Percentiles rank a stretch among this genome's conserved stretches.
These are phyloP conservation scores for Mimosa pudica DNA, from an alignment of 306 rosid species.

Conservation along the genomic window DNA sequence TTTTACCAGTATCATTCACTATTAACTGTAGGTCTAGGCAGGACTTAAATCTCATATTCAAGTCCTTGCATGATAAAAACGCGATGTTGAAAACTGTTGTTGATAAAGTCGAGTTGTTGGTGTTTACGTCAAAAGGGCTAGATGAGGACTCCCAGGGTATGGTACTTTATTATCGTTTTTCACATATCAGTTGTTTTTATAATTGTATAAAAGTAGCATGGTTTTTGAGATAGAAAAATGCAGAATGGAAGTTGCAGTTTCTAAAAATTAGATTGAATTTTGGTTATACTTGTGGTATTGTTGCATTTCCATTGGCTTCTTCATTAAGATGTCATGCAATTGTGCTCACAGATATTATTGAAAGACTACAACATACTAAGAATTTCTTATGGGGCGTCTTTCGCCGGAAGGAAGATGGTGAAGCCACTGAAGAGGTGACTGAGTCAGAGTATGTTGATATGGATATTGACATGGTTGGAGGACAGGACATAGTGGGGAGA, in stretches of 20 bases:
- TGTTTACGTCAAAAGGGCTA: conserved; percentile 65
- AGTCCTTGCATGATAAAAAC: conserved; percentile 52
- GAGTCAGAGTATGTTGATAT: conserved; percentile 40
- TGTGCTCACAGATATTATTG: conserved; percentile 44
- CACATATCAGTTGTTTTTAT: conserved; percentile 16
- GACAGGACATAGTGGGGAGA: conserved; percentile 39
- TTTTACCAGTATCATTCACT: conserved; percentile 23
- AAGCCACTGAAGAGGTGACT: conserved; percentile 22
- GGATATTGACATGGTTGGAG: conserved; percentile 65
- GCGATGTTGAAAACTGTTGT: conserved; percentile 54
- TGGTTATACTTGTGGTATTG: neutral
- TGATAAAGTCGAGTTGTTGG: conserved; percentile 59
- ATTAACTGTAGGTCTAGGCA: conserved; percentile 49
- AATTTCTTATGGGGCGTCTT: conserved; percentile 67
- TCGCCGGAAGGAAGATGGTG: conserved; percentile 22
- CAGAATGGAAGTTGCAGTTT: too few relatives aligned
- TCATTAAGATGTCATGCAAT: conserved; percentile 14
- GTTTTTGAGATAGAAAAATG: conserved; percentile 12
- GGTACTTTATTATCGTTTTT: conserved; percentile 32
- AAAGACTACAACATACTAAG: conserved; percentile 29
- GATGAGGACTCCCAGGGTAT: conserved; percentile 49
- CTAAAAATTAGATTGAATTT: too few relatives aligned
- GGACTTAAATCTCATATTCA: conserved; percentile 40
- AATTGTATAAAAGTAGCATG: too few relatives aligned
- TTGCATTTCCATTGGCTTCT: conserved; percentile 21